phyloP scores from a whole-genome alignment of 306 rosid species.

The Lathyrus oleraceus region DNA sequence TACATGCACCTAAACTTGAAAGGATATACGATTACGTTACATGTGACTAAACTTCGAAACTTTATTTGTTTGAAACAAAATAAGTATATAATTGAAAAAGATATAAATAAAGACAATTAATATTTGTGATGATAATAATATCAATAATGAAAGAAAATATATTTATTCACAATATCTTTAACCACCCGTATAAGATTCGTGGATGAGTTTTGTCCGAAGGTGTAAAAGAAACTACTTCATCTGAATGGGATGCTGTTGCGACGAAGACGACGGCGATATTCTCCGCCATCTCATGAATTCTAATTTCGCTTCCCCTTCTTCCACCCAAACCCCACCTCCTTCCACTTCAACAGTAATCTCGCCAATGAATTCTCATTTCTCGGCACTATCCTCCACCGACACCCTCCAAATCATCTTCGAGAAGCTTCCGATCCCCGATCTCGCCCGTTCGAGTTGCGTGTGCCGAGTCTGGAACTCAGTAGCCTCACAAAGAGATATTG shows the following conservation, averaged over 20 bases:
- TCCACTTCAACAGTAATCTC: conserved; percentile 38
- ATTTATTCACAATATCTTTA: background rate
- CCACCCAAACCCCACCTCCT: conserved; percentile 15
- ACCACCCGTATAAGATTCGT: background rate
- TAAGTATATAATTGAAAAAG: no score
- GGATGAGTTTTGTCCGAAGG: background rate
- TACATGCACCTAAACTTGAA: no score
- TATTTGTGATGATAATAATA: no score
- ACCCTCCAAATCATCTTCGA: conserved; percentile 74
- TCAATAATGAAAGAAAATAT: no score
- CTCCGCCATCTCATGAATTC: conserved; percentile 40
- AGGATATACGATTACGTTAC: no score
- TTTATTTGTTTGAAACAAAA: no score
- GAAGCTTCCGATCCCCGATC: conserved; percentile 71
- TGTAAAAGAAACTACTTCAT: background rate
- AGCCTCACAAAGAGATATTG: conserved; percentile 74
- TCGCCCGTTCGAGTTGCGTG: conserved; percentile 82
- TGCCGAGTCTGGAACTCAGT: conserved; percentile 83
- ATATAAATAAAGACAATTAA: no score
- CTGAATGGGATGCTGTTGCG: conserved; percentile 63
- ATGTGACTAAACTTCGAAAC: no score
- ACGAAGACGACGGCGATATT: conserved; percentile 57
- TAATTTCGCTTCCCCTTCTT: conserved; percentile 30
- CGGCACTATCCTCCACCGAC: conserved; percentile 74
- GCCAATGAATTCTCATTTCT: conserved; percentile 74